Evolutionary conservation across 2,329 filamentous ascomycete species (phyloP), one percentile per base, ranked within the genome.

Genomic region (Cordyceps pruinosa): DNA sequence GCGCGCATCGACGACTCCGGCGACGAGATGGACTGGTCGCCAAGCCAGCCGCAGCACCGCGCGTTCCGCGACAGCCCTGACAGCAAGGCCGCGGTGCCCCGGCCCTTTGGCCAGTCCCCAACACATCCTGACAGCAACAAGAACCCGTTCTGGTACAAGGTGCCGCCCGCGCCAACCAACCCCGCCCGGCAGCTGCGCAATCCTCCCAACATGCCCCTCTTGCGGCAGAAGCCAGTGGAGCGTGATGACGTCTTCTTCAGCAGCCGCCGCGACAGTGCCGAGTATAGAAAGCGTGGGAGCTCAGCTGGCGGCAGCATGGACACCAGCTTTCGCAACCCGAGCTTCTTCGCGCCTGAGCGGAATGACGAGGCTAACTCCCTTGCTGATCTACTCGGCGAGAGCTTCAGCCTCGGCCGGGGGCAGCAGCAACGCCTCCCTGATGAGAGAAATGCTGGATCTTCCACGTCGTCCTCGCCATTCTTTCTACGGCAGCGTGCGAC

Each of bases 21-120:
- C 1, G 81, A 87, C 39, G 79, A 80, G 56, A 91, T 92, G 88
- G 88, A 91, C 65, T 90, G 87, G 84, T 81, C 84, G 2, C 85
- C 86, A 1, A 83, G 83, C 0, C 73, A 75, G 56, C 77, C 78
- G n/a, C 73, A 75, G 49, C 72, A 84, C 59, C 79, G 80, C 54
- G 81, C 80, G 9, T 84, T 85, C 65, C 77, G 74, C 59, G 70
- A 77, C 45, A 69, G 75, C 35, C 30, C 45, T 4, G 35, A 47
- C 54, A n/a, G n/a, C n/a, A 35, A 28, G 5, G 63, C 73, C 17
- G 68, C 73, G 42, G 6, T 37, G 13, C 72, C 75, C 44, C 64
- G 73, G 8, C 66, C 72, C 1, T 82, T 82, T 58, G 74, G 72
- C 47, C 72, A 79, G 56, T 68, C 74, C 1, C 78, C 77, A 0